phyloP scores from a whole-genome alignment of 2,329 filamentous ascomycete species.

The Rhinocladiella mackenziei region DNA sequence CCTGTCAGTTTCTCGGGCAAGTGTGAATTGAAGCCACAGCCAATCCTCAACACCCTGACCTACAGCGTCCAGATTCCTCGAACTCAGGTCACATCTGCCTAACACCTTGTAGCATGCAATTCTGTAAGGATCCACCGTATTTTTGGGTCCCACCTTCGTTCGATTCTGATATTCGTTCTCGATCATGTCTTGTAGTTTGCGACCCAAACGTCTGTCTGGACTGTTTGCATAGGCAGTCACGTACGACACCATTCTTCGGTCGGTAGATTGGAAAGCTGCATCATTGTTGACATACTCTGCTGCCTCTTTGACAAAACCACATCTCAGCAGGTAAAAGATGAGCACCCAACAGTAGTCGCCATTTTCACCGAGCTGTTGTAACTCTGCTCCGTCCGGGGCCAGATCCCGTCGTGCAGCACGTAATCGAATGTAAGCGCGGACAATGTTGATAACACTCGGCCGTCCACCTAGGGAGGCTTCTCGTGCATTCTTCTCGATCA shows the following conservation, averaged over 20 bases:
- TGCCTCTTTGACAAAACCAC: constrained; percentile 78
- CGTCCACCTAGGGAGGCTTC: constrained; percentile 87
- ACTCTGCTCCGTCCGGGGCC: constrained; percentile 71
- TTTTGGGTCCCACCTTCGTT: constrained; percentile 75
- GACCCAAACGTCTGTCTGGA: constrained; percentile 70
- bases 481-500: constrained; percentile 76
- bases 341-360: constrained; percentile 76
- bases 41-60: constrained; percentile 61
- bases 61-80: constrained; percentile 55
- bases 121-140: constrained; percentile 87
- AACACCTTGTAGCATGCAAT: constrained; percentile 98
- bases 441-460: constrained; percentile 82
- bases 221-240: constrained; percentile 77
- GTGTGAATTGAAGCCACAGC: constrained; percentile 63
- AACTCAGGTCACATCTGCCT: constrained; percentile 65
- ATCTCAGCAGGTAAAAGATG: constrained; percentile 84
- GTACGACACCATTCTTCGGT: constrained; percentile 84
- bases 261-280: constrained; percentile 79
- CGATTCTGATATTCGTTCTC: constrained; percentile 86
- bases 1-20: constrained; percentile 59
- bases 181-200: constrained; percentile 79
- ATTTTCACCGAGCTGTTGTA: constrained; percentile 76
- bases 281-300: constrained; percentile 79
- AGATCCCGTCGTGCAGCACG: constrained; percentile 77
- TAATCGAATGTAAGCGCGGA: constrained; percentile 85